phyloP scores from a whole-genome alignment of 495 filamentous ascomycete genomes.

The Halenospora varia region DNA sequence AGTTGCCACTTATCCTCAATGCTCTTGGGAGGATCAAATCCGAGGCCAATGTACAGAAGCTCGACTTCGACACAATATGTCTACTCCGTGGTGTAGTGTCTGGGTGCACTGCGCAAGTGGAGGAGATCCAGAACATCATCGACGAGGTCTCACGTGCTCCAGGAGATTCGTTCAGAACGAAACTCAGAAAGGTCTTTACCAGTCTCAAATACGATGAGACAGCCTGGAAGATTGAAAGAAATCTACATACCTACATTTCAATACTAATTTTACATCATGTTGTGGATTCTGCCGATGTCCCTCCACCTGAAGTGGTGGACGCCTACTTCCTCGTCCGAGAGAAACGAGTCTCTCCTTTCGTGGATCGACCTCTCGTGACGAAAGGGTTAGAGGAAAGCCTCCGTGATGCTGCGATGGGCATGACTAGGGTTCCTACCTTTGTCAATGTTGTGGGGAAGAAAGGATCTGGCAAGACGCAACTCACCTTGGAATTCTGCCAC shows the following conservation, averaged over 20 bases:
- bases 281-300: slow-evolving; percentile 13
- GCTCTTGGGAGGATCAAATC: slow-evolving; percentile 13
- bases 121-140: slow-evolving; percentile 16
- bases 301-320: slow-evolving; percentile 1
- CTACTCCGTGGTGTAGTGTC: slow-evolving; percentile 17
- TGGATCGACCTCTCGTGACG: slow-evolving; percentile 12
- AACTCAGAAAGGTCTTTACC: slow-evolving; percentile 20
- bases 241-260: slow-evolving; percentile 19
- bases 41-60: slow-evolving; percentile 7
- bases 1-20: slow-evolving; percentile 16
- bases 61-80: slow-evolving; percentile 20
- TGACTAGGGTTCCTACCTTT: slow-evolving; percentile 5
- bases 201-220: slow-evolving; percentile 20
- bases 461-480: slow-evolving; percentile 15
- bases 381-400: slow-evolving; percentile 8
- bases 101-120: slow-evolving; percentile 11
- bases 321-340: slow-evolving; percentile 17
- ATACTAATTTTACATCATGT: slow-evolving; percentile 20
- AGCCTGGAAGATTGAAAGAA: slow-evolving; percentile 13
- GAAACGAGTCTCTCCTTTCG: slow-evolving; percentile 9
- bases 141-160: slow-evolving; percentile 10
- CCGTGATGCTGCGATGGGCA: slow-evolving; percentile 9
- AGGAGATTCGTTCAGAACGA: slow-evolving; percentile 14
- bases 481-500: slow-evolving; percentile 16
- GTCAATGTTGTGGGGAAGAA: slow-evolving; percentile 10